phyloP scores from a whole-genome alignment of 176 grass and related monocot species.

The Leersia perrieri region DNA sequence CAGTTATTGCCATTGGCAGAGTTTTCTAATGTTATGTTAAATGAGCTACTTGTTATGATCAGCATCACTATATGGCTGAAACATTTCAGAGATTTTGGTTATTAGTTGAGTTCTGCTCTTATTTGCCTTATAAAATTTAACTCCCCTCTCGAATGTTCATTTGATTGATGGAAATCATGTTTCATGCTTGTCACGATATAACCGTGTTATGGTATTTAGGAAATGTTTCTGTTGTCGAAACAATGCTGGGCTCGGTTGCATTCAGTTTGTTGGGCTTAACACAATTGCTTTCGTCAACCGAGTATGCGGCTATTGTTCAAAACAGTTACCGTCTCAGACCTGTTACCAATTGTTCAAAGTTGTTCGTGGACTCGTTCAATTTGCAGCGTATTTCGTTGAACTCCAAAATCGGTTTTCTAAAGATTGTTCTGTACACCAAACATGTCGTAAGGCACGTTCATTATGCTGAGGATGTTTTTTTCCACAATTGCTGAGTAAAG shows the following conservation, averaged over 20 bases:
- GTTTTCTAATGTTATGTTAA: conserved; percentile 23
- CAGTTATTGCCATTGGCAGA: neutral
- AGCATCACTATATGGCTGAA: conserved; percentile 17
- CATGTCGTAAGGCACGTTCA: too few relatives aligned
- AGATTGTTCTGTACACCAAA: too few relatives aligned
- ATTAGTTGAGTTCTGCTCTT: conserved; percentile 13
- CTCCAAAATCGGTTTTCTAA: too few relatives aligned
- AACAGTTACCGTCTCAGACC: too few relatives aligned
- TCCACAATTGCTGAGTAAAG: too few relatives aligned
- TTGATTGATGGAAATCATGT: neutral
- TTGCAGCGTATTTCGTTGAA: too few relatives aligned
- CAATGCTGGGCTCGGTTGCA: neutral
- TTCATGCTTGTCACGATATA: neutral
- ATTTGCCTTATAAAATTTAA: neutral
- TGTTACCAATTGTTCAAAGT: too few relatives aligned
- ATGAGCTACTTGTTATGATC: conserved; percentile 5
- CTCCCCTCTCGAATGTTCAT: neutral
- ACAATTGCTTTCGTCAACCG: too few relatives aligned
- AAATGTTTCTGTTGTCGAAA: neutral
- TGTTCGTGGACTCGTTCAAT: too few relatives aligned
- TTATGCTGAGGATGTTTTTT: too few relatives aligned
- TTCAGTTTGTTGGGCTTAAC: neutral
- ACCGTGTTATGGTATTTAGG: too few relatives aligned
- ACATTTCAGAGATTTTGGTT: conserved; percentile 25
- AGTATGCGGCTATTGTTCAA: too few relatives aligned